Conservation (phyloP, 2,329 filamentous ascomycete genomes). For the Diaporthe sp. region DNA sequence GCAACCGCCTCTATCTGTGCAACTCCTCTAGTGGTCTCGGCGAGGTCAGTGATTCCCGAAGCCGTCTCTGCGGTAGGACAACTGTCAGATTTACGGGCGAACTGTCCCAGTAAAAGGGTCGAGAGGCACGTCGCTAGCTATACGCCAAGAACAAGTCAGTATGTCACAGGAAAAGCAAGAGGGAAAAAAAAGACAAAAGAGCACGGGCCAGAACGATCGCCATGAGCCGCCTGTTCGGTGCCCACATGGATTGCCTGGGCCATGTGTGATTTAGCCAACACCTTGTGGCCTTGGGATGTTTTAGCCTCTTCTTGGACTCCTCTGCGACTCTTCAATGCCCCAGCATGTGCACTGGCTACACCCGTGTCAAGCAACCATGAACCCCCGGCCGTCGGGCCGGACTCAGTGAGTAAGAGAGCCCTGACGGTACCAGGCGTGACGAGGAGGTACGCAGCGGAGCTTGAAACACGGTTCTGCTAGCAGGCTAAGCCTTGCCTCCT, state of each 20-base stretch:
- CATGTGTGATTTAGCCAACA: background rate
- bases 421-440: slow-evolving; percentile 25
- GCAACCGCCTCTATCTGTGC: slow-evolving; percentile 10
- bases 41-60: slow-evolving; percentile 14
- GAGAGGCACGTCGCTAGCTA: background rate
- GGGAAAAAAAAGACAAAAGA: too few species aligned
- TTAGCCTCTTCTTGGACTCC: slow-evolving; percentile 28
- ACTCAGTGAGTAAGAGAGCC: slow-evolving; percentile 24
- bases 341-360: background rate
- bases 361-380: slow-evolving; percentile 7
- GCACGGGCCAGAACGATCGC: slow-evolving; percentile 28
- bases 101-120: background rate
- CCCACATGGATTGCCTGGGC: background rate
- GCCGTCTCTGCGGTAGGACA: background rate
- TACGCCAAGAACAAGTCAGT: slow-evolving; percentile 2
- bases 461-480: slow-evolving; percentile 26
- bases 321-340: background rate
- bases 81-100: background rate
- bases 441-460: slow-evolving; percentile 4
- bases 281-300: slow-evolving; percentile 26
- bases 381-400: slow-evolving; percentile 14
- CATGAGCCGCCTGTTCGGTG: slow-evolving; percentile 8
- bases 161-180: background rate
- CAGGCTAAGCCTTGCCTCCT: slow-evolving; percentile 24
- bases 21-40: slow-evolving; percentile 11